Base-by-base conservation (phyloP, 495 filamentous ascomycete genomes). In the Lasiosphaeria hispida region DNA sequence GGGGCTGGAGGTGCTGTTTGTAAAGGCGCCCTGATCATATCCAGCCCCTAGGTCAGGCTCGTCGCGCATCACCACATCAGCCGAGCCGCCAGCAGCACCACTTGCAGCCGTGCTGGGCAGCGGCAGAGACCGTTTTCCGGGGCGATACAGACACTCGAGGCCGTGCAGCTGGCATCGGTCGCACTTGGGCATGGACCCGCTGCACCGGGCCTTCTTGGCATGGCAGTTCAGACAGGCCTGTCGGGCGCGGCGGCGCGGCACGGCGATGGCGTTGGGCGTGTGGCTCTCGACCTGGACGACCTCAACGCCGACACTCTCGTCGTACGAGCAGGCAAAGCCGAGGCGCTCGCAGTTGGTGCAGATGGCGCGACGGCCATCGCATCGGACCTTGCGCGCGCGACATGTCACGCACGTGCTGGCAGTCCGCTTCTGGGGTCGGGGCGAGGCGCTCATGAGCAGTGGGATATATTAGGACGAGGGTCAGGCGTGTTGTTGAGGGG, bases 341-440 rank as follows among this genome's bases (percentile, higher is more conserved):
- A 80, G 70, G 9, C 77, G 77, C 50, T 79, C 74, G 62, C 77
- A 80, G 65, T 78, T 79, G 60, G 72, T 69, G 58, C 77, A 80
- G 50, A 72, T 62, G 14, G 66, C 69, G 11, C 70, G 75, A 0
- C 71, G 71, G 10, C 77, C 77, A 49, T 80, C 76, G 62, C 77
- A 80, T 19, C 76, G 75, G 13, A 80, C 77, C 64, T 80, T 80
- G 58, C 77, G 75, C 30, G 72, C 70, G 10, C 77, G 74, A 57
- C 77, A 80, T 8, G 76, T 76, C 55, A 73, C 67, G 61, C 76
- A 79, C 30, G 76, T 80, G 38, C 50, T 54, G 34, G 63, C 57
- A 23, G 62, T 60, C 48, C 64, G 64, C 57, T 67, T 71, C 45
- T 63, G 68, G 7, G 65, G 59, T 13, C 61, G 68, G 13, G 68